Base-by-base conservation (phyloP, 1,284 basidiomycete species). In the Volvariella surrecta region DNA sequence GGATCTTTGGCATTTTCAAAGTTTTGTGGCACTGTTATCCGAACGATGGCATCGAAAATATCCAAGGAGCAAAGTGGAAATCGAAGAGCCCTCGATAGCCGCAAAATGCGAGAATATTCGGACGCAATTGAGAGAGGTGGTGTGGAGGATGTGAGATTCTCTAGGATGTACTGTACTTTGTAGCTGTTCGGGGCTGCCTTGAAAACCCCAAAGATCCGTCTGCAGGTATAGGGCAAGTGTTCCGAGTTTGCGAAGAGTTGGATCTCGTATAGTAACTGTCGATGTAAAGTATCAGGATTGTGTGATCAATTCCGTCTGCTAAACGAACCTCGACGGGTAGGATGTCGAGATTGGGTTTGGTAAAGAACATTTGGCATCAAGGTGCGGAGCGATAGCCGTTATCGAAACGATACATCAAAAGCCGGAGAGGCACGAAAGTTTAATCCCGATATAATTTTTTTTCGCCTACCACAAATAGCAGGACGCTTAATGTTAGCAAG, bases 251-350 rank as follows among this genome's bases (percentile, higher is more conserved):
- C 76, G 47, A 68, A 71, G 10, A 83, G 67, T 48, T 89, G 81
- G 18, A 91, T 71, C 44, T 87, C 76, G 51, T 84, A 82, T 0
- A 90, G 58, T 3, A 92, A 66, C 89, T 90, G 47, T 44, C 24
- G 21, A 41, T 31, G 40, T 37, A 43, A 43, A 32, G 39, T 44
- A 30, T 18, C 1, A 38, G 28, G 40, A 19, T 39, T 41, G 11
- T 32, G 32, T 31, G 13, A 32, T 22, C 3, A 18, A 11, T 11
- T 28, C 11, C 24, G 24, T 6, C 6, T 11, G 24, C 38, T 15
- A 31, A 19, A 44, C 60, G 21, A 45, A 74, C 74, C 62, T 76
- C 74, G 35, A 70, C 61, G 22, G 73, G 73, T 17, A 76, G 55
- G 13, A 53, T 54, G 31, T 60, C 40, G 34, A 46, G 28, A 16